Percentiles rank a stretch among this genome's conserved stretches.
Conservation (phyloP, 345 rosid species). For the Citrus unshiu region DNA sequence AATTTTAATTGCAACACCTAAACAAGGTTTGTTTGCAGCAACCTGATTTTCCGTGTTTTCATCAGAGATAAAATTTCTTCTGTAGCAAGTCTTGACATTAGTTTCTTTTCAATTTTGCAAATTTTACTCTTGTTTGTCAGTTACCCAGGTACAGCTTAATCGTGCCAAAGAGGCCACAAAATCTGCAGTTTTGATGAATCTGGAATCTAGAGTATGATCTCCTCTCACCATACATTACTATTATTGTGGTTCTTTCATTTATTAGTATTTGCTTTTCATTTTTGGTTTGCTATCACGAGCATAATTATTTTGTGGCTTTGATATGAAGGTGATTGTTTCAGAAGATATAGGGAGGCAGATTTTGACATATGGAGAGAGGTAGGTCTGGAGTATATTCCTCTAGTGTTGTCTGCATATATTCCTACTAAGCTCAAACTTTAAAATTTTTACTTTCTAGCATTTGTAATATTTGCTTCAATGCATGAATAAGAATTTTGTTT, state of each 20-base stretch:
- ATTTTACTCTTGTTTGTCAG: constrained; percentile 28
- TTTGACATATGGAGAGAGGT: constrained; percentile 79
- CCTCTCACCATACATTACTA: neutral
- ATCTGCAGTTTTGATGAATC: constrained; percentile 71
- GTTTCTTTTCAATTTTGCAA: neutral
- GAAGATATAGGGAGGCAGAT: constrained; percentile 76
- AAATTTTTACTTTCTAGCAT: neutral
- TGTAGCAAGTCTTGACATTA: neutral
- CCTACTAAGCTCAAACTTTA: neutral
- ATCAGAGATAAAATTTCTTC: neutral
- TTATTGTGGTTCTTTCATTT: neutral
- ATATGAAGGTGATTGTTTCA: constrained; percentile 46
- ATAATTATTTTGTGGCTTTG: neutral
- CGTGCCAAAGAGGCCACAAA: constrained; percentile 67
- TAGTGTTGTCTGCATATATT: neutral
- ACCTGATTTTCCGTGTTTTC: neutral
- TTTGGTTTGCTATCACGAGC: neutral
- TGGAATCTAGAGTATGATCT: constrained; percentile 64
- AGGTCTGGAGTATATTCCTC: neutral
- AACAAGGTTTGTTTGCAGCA: constrained; percentile 41
- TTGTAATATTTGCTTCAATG: neutral
- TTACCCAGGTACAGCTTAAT: constrained; percentile 39
- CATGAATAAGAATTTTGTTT: neutral
- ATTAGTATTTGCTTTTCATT: neutral
- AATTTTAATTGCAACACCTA: constrained; percentile 44